A percentile compares a stretch with the other conserved stretches of the same genome.
Evolutionary conservation across 1,284 basidiomycete species (phyloP).

Genomic region (Leccinum subrobustum): DNA sequence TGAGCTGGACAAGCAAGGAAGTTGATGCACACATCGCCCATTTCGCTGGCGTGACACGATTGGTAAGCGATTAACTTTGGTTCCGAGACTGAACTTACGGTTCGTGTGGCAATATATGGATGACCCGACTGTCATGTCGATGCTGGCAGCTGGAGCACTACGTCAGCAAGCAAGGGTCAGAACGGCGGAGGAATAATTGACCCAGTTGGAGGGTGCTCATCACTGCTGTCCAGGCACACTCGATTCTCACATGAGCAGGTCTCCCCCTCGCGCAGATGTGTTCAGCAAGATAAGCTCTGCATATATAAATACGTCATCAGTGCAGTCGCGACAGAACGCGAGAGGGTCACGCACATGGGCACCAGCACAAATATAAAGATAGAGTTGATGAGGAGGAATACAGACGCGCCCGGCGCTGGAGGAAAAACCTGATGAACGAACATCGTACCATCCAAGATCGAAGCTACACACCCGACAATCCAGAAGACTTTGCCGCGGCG

Average conservation of each 20-base stretch:
- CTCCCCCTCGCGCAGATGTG: constrained; percentile 35
- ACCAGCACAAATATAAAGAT: constrained; percentile 44
- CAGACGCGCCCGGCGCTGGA: constrained; percentile 47
- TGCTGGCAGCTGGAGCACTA: constrained; percentile 41
- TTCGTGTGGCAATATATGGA: constrained; percentile 37
- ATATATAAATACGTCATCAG: background rate
- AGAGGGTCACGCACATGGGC: constrained; percentile 41
- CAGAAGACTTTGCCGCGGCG: constrained; percentile 36
- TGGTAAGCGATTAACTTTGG: background rate
- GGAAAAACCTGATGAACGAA: background rate
- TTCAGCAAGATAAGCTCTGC: constrained; percentile 37
- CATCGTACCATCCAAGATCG: background rate
- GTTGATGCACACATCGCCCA: constrained; percentile 53
- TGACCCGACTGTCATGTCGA: constrained; percentile 44
- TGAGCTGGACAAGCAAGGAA: constrained; percentile 48
- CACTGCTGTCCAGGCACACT: constrained; percentile 53
- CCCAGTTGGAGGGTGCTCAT: constrained; percentile 48
- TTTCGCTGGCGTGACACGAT: constrained; percentile 31
- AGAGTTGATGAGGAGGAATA: constrained; percentile 54
- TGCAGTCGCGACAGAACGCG: background rate
- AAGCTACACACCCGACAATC: constrained; percentile 37
- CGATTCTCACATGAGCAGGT: constrained; percentile 44
- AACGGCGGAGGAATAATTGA: background rate
- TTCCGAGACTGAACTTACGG: constrained; percentile 32
- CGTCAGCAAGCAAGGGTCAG: background rate